These are phyloP conservation scores for Miscanthus lutarioriparius DNA, from an alignment of 176 grass and related monocot species.

Conservation along the genomic window DNA sequence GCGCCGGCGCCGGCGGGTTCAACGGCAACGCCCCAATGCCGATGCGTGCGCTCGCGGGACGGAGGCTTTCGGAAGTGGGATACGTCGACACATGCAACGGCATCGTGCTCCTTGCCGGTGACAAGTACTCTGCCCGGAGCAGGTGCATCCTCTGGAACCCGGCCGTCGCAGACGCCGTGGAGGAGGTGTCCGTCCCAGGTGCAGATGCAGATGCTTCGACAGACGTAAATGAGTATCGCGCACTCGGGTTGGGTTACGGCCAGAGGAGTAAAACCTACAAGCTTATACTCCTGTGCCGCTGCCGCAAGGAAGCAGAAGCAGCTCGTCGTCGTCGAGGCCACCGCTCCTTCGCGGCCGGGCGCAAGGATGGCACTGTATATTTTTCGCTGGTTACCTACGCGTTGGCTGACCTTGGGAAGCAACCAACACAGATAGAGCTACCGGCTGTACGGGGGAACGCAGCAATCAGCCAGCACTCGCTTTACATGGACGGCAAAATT, in stretches of 20 bases:
- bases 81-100: conserved; percentile 17
- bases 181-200: background rate
- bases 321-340: too few relatives aligned
- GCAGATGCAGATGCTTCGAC: too few relatives aligned
- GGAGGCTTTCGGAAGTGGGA: background rate
- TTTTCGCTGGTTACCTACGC: background rate
- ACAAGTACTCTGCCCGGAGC: background rate
- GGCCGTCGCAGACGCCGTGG: background rate
- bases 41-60: background rate
- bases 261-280: conserved; percentile 4
- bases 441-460: too few relatives aligned
- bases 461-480: background rate
- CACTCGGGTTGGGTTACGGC: background rate
- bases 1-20: background rate
- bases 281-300: background rate
- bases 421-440: background rate
- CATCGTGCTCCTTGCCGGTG: background rate
- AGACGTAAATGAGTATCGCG: background rate
- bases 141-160: background rate
- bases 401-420: background rate
- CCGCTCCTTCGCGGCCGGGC: too few relatives aligned
- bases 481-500: background rate
- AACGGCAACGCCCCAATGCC: background rate
- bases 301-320: too few relatives aligned
- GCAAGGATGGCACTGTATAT: too few relatives aligned